Conservation (phyloP, 108 stramenopile genomes). For the Pseudonitzschia pungens region DNA sequence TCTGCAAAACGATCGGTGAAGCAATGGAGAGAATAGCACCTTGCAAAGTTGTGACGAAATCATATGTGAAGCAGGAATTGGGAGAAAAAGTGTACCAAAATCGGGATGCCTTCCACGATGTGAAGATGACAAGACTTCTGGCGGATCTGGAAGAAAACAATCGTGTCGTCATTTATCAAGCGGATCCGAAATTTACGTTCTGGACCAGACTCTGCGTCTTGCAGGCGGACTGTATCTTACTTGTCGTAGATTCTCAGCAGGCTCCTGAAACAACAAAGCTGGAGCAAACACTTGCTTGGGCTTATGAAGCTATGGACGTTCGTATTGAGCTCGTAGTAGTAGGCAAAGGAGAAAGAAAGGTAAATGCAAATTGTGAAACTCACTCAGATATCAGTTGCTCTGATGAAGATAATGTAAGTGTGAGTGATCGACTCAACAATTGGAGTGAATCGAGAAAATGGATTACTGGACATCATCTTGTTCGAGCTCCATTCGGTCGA, state of each 20-base stretch:
- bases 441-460: conserved; percentile 52
- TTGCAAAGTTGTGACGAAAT: conserved; percentile 44
- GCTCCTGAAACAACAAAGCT: conserved; percentile 35
- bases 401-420: conserved; percentile 23
- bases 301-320: conserved; percentile 38
- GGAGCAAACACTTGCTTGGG: conserved; percentile 45
- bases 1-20: conserved; percentile 29
- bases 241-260: conserved; percentile 41
- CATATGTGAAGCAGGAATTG: conserved; percentile 21
- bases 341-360: conserved; percentile 14
- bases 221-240: conserved; percentile 51
- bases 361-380: conserved; percentile 10
- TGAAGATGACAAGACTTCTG: conserved; percentile 47
- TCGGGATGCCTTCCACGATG: conserved; percentile 33
- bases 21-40: conserved; percentile 45
- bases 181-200: conserved; percentile 48
- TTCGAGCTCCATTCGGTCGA: conserved; percentile 34
- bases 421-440: conserved; percentile 47
- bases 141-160: conserved; percentile 57
- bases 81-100: conserved; percentile 34
- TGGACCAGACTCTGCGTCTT: conserved; percentile 52
- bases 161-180: conserved; percentile 51
- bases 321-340: conserved; percentile 52
- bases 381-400: conserved; percentile 1
- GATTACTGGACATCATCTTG: conserved; percentile 50